These are phyloP conservation scores for Yarrowia sp. DNA, from an alignment of 805 yeast species.

Conservation along the genomic window DNA sequence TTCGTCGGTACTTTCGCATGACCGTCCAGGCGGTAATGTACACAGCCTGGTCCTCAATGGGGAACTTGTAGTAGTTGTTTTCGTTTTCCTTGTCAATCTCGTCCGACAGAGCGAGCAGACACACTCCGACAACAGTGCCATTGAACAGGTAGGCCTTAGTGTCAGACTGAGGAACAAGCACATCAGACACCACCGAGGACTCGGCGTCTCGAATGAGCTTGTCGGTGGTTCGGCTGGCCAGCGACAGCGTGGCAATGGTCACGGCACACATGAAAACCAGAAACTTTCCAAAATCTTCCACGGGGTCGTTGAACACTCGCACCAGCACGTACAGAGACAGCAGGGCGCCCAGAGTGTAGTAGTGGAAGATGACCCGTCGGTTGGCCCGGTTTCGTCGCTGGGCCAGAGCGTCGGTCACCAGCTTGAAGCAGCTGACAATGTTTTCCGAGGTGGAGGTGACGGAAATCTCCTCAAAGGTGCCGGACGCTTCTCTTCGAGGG, in stretches of 20 bases:
- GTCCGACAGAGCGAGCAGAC: slow-evolving; percentile 32
- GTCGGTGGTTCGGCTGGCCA: slow-evolving; percentile 38
- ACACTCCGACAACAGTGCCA: slow-evolving; percentile 39
- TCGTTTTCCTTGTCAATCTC: slow-evolving; percentile 27
- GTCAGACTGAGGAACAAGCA: slow-evolving; percentile 33
- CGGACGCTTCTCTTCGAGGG: slow-evolving; percentile 13
- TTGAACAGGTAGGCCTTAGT: slow-evolving; percentile 40
- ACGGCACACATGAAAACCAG: slow-evolving; percentile 34
- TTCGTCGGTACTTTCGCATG: slow-evolving; percentile 40
- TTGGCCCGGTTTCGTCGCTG: slow-evolving; percentile 41
- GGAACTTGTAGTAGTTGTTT: slow-evolving; percentile 38
- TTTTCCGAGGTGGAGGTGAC: slow-evolving; percentile 34
- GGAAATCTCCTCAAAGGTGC: slow-evolving; percentile 37
- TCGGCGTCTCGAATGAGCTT: slow-evolving; percentile 39
- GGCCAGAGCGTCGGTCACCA: slow-evolving; percentile 40
- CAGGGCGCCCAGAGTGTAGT: slow-evolving; percentile 31
- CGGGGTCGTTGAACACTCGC: slow-evolving; percentile 25
- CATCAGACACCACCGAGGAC: slow-evolving; percentile 33
- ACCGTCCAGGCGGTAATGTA: slow-evolving; percentile 38
- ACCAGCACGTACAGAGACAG: slow-evolving; percentile 14
- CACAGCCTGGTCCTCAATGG: slow-evolving; percentile 35
- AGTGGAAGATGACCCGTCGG: slow-evolving; percentile 35
- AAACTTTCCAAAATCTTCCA: slow-evolving; percentile 34
- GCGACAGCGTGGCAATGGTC: slow-evolving; percentile 40
- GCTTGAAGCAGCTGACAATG: slow-evolving; percentile 37